Evolutionary conservation across 129 eudicot species (phyloP).

Genomic region (Kitagawia praeruptora): DNA sequence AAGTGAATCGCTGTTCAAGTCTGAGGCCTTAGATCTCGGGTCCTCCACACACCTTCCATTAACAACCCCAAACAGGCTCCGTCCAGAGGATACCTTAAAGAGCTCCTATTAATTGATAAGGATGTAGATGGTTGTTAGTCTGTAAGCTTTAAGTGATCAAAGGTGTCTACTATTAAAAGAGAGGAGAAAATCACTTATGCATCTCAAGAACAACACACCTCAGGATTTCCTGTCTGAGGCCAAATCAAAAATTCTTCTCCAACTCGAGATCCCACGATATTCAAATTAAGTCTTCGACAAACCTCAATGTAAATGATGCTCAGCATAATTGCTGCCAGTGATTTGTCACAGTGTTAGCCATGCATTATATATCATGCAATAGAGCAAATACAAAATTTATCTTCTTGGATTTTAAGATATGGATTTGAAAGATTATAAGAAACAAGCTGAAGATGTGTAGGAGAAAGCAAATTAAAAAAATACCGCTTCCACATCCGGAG

Average conservation of each 20-base stretch:
- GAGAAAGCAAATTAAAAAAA: constrained; percentile 8
- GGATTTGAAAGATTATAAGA: not conserved
- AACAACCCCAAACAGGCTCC: constrained; percentile 76
- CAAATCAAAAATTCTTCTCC: constrained; percentile 87
- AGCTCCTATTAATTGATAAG: constrained; percentile 47
- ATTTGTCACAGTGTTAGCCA: constrained; percentile 19
- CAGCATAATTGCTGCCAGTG: constrained; percentile 70
- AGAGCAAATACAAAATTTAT: not conserved
- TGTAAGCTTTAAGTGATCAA: constrained; percentile 2
- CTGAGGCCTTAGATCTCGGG: constrained; percentile 82
- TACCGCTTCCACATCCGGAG: constrained; percentile 77
- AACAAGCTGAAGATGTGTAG: not conserved
- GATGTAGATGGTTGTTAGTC: not conserved
- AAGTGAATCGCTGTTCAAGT: constrained; percentile 62
- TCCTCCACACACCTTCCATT: constrained; percentile 89
- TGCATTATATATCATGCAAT: not conserved
- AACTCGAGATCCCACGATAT: constrained; percentile 79
- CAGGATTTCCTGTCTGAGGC: constrained; percentile 75
- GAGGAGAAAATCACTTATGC: not conserved
- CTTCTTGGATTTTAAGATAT: not conserved
- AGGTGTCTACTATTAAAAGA: not conserved
- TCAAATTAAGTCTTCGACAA: constrained; percentile 77
- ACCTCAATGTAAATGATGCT: constrained; percentile 83
- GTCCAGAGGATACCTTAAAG: constrained; percentile 78
- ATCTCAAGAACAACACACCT: constrained; percentile 38